Evolutionary conservation across 129 eudicot species (phyloP).

Genomic region (Flaveria brownii): DNA sequence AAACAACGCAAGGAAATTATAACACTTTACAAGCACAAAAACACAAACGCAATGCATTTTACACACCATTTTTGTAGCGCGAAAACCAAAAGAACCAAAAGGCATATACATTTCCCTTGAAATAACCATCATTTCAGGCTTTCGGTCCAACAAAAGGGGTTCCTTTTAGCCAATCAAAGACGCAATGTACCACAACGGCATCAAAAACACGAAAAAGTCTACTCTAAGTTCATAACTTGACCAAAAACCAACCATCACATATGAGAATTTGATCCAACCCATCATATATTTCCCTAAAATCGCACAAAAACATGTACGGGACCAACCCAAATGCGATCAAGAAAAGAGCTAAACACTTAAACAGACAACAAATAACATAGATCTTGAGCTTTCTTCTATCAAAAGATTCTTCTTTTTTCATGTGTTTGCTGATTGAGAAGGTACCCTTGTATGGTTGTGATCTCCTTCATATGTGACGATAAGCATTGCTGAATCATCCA

Average conservation of each 20-base stretch:
- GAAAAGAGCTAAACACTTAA: conserved; percentile 10
- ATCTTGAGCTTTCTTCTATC: conserved; percentile 15
- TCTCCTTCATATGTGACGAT: conserved; percentile 97
- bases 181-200: conserved; percentile 30
- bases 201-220: conserved; percentile 20
- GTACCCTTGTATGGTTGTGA: conserved; percentile 81
- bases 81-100: conserved; percentile 15
- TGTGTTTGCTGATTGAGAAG: conserved; percentile 77
- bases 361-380: conserved; percentile 31
- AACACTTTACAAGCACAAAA: background rate
- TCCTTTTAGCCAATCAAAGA: conserved; percentile 23
- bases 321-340: conserved; percentile 48
- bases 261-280: conserved; percentile 26
- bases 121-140: conserved; percentile 22
- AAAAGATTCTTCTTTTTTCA: conserved; percentile 28
- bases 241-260: conserved; percentile 31
- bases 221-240: conserved; percentile 31
- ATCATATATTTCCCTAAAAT: conserved; percentile 32
- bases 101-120: background rate
- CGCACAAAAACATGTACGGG: conserved; percentile 51
- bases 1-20: background rate
- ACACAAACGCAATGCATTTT: background rate
- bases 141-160: conserved; percentile 3
- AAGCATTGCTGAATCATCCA: conserved; percentile 91
- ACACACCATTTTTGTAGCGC: background rate